Evolutionary conservation across 2,329 filamentous ascomycete genomes (phyloP).

Genomic region (Phyllosticta citriasiana): DNA sequence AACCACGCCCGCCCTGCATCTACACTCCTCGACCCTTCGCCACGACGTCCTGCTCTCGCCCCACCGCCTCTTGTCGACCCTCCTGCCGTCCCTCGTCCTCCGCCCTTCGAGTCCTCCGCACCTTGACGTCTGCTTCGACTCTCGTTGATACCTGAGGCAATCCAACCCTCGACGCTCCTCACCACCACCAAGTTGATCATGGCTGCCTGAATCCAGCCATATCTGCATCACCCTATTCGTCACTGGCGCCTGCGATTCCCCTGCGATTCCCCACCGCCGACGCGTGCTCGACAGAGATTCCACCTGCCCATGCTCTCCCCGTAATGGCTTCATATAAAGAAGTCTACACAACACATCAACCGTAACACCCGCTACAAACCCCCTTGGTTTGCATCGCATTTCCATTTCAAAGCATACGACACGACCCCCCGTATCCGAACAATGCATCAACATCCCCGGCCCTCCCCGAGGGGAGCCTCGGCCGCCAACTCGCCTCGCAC

Average conservation of each 20-base stretch:
- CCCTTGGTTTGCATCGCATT: not conserved
- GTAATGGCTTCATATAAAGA: conserved; percentile 9
- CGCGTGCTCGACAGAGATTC: not conserved
- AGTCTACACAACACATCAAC: conserved; percentile 4
- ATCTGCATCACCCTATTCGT: not conserved
- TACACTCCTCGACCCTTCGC: not conserved
- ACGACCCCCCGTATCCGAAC: conserved; percentile 16
- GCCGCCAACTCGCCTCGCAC: conserved; percentile 19
- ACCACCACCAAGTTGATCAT: not conserved
- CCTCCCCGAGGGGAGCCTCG: conserved; percentile 55
- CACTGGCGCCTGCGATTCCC: conserved; percentile 8
- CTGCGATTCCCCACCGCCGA: conserved; percentile 2
- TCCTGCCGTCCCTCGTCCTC: not conserved
- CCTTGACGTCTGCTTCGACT: not conserved
- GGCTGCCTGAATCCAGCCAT: conserved; percentile 8
- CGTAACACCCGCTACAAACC: conserved; percentile 1
- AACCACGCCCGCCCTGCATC: not conserved
- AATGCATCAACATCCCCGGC: conserved; percentile 88
- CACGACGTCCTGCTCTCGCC: conserved; percentile 6
- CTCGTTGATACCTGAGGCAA: conserved; percentile 5
- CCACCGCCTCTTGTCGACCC: not conserved
- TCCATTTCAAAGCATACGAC: not conserved
- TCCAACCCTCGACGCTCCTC: not conserved
- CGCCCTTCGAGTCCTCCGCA: not conserved
- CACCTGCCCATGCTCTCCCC: not conserved